Evolutionary conservation across 1,284 basidiomycete species (phyloP).

Genomic region (Wallemia ichthyophaga): DNA sequence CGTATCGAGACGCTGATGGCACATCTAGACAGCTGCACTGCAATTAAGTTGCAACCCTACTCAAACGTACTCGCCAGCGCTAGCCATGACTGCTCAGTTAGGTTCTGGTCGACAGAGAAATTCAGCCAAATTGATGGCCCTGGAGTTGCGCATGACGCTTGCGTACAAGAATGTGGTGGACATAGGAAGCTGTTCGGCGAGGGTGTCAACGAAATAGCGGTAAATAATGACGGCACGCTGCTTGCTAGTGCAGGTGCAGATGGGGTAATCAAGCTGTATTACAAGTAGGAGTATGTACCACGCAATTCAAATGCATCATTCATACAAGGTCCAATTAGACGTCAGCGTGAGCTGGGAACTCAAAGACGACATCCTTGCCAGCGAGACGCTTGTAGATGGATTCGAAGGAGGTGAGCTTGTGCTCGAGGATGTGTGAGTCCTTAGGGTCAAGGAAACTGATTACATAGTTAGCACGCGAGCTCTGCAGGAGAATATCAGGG

Average conservation of each 20-base stretch:
- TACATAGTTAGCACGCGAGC: constrained; percentile 7
- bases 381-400: constrained; percentile 79
- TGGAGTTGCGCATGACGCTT: constrained; percentile 17
- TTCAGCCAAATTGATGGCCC: constrained; percentile 19
- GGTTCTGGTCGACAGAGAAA: constrained; percentile 81
- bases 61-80: constrained; percentile 66
- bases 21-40: constrained; percentile 71
- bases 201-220: constrained; percentile 62
- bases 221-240: constrained; percentile 50
- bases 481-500: not conserved
- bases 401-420: constrained; percentile 94
- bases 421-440: constrained; percentile 92
- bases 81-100: constrained; percentile 71
- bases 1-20: constrained; percentile 68
- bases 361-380: constrained; percentile 74
- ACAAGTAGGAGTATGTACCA: not conserved
- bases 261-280: not conserved
- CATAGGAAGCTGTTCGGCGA: constrained; percentile 67
- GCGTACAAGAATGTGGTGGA: constrained; percentile 58
- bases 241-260: constrained; percentile 21
- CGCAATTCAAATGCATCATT: constrained; percentile 4
- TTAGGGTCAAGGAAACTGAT: constrained; percentile 84
- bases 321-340: constrained; percentile 5
- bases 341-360: constrained; percentile 31
- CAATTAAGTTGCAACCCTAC: constrained; percentile 56